A percentile compares a stretch with the other conserved stretches of the same genome.
Evolutionary conservation across 2,329 filamentous ascomycete genomes (phyloP).

Genomic region (Fusarium mundagurra): DNA sequence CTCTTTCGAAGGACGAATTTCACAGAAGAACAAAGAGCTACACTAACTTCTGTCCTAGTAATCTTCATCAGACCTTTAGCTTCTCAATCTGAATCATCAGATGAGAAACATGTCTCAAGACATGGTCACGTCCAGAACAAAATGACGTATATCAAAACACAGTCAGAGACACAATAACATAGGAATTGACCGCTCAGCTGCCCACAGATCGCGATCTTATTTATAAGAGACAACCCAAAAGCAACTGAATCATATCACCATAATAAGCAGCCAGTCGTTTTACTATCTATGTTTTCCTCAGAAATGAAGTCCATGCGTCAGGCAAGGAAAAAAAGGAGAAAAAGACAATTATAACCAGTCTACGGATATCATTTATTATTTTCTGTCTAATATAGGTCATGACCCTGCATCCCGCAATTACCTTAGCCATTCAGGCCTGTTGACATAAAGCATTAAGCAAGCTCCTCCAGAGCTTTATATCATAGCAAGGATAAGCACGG

Average conservation of each 20-base stretch:
- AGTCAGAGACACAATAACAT: constrained; percentile 17
- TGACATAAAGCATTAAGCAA: constrained; percentile 8
- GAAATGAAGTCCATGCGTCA: constrained; percentile 16
- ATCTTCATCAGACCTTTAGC: background rate
- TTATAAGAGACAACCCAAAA: background rate
- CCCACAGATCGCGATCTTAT: constrained; percentile 25
- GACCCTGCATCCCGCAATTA: background rate
- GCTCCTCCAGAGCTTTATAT: constrained; percentile 16
- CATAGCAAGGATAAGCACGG: background rate
- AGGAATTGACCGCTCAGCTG: constrained; percentile 21
- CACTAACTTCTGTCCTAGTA: background rate
- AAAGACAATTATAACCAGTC: background rate
- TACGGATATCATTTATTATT: background rate
- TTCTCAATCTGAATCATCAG: constrained; percentile 14
- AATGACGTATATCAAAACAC: constrained; percentile 23
- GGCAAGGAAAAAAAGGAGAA: background rate
- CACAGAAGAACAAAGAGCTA: background rate
- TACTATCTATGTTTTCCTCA: background rate
- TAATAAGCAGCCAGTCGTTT: background rate
- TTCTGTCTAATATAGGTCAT: background rate
- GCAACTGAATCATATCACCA: background rate
- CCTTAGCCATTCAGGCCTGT: constrained; percentile 11
- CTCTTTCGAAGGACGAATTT: background rate
- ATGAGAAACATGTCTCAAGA: constrained; percentile 23
- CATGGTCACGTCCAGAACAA: constrained; percentile 21